Percentiles rank a stretch among this genome's conserved stretches.
phyloP scores from a whole-genome alignment of 306 rosid species.

The Citrullus colocynthis region DNA sequence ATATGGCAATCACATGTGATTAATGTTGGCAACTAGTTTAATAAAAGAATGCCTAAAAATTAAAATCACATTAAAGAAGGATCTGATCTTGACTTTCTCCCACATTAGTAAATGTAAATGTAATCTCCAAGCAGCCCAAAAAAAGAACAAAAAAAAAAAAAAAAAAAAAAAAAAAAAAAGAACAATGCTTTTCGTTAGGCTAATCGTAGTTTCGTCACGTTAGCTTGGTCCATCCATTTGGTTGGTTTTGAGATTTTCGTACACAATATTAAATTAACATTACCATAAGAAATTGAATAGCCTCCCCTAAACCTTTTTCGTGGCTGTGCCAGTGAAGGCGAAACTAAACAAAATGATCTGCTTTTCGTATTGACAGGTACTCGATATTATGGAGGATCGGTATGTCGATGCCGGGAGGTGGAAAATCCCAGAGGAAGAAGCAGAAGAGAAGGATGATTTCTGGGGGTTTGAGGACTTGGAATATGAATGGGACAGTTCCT shows the following conservation, averaged over 20 bases:
- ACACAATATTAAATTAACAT: not conserved
- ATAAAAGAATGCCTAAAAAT: not conserved
- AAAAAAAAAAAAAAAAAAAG: not conserved
- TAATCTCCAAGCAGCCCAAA: not conserved
- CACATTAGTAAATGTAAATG: not conserved
- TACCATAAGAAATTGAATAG: not conserved
- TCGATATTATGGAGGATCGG: slow-evolving; percentile 67
- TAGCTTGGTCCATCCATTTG: not conserved
- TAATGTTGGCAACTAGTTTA: not conserved
- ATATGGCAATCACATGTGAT: not conserved
- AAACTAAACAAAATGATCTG: not conserved
- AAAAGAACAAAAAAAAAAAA: not conserved
- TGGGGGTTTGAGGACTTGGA: slow-evolving; percentile 93
- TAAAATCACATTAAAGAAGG: not conserved
- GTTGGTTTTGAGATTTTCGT: not conserved
- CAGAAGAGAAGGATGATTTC: slow-evolving; percentile 54
- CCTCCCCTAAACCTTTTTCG: not conserved
- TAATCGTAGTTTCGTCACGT: not conserved
- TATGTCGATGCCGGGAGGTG: slow-evolving; percentile 53
- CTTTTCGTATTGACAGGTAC: slow-evolving; percentile 34
- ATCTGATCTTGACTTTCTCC: slow-evolving; percentile 1
- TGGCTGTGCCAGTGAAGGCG: not conserved
- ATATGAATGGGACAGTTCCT: slow-evolving; percentile 61
- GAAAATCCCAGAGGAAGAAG: slow-evolving; percentile 78
- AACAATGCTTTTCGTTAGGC: not conserved